A percentile compares a stretch with the other conserved stretches of the same genome.
Evolutionary conservation across 2,329 filamentous ascomycete species (phyloP).

Genomic region (Elsinoe ampelina): DNA sequence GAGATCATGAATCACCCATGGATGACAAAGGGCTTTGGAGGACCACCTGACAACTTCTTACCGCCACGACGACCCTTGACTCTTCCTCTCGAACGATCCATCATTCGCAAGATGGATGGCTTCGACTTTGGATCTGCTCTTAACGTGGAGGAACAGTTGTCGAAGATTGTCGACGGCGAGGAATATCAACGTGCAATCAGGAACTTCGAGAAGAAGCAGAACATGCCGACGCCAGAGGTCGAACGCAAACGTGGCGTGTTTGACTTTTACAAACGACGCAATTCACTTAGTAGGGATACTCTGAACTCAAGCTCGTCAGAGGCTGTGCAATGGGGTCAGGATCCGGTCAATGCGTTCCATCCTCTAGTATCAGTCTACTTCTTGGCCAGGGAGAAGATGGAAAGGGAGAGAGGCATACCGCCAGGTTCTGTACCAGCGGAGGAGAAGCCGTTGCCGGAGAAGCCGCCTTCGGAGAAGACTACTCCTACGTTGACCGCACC

Average conservation of each 20-base stretch:
- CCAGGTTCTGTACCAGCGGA: conserved; percentile 47
- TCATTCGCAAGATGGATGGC: conserved; percentile 90
- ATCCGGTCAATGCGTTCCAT: conserved; percentile 87
- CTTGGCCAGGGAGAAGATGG: conserved; percentile 87
- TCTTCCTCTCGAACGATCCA: conserved; percentile 69
- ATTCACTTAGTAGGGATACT: conserved; percentile 84
- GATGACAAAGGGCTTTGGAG: conserved; percentile 86
- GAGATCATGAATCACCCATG: conserved; percentile 95
- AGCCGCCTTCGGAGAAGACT: conserved; percentile 24
- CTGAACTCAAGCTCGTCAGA: conserved; percentile 76
- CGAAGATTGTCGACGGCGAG: conserved; percentile 79
- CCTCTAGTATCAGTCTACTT: conserved; percentile 92
- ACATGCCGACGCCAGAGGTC: conserved; percentile 46
- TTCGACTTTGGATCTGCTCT: conserved; percentile 93
- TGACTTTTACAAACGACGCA: conserved; percentile 92
- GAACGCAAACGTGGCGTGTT: conserved; percentile 91
- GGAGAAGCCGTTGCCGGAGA: conserved; percentile 40
- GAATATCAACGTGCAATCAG: conserved; percentile 85
- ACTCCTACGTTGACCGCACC: conserved; percentile 72
- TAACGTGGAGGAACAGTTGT: conserved; percentile 70
- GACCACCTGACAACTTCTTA: conserved; percentile 80
- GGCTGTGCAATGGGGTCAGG: conserved; percentile 68
- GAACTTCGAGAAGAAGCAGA: conserved; percentile 58
- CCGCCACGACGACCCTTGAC: conserved; percentile 76
- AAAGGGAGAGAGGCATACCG: conserved; percentile 59